phyloP scores from a whole-genome alignment of 2,329 filamentous ascomycete genomes.

The Diplocarpon mali region DNA sequence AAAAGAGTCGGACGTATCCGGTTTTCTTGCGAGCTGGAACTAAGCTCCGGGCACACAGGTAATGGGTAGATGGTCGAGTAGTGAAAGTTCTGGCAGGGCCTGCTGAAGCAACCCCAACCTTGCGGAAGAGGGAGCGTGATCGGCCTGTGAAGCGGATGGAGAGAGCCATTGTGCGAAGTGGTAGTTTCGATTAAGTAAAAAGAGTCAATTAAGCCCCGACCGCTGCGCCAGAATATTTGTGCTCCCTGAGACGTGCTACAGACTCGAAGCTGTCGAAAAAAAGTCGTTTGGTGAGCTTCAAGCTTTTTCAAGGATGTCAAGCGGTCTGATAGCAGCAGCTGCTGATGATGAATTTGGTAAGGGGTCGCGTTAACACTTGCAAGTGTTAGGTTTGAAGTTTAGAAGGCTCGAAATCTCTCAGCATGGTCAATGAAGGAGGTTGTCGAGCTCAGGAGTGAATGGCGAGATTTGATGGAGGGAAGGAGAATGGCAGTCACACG shows the following conservation, averaged over 20 bases:
- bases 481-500: neutral
- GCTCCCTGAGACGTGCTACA: constrained; percentile 6
- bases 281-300: constrained; percentile 3
- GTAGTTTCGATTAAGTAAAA: constrained; percentile 15
- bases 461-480: neutral
- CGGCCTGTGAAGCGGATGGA: constrained; percentile 24
- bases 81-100: constrained; percentile 21
- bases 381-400: constrained; percentile 20
- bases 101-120: constrained; percentile 20
- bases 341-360: constrained; percentile 8
- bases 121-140: constrained; percentile 25
- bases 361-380: neutral
- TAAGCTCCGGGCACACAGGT: constrained; percentile 17
- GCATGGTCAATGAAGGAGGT: constrained; percentile 18
- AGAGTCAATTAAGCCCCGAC: constrained; percentile 11
- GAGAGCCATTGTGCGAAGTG: constrained; percentile 25
- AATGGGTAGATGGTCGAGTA: constrained; percentile 20
- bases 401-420: constrained; percentile 23
- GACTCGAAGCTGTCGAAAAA: constrained; percentile 4
- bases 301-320: constrained; percentile 2
- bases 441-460: constrained; percentile 1
- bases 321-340: constrained; percentile 11
- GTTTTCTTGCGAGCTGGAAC: constrained; percentile 17
- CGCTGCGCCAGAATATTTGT: constrained; percentile 4
- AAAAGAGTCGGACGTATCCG: constrained; percentile 24